Base-by-base conservation (phyloP, 108 stramenopile genomes). In the Cyclotella choctawhatcheeana region DNA sequence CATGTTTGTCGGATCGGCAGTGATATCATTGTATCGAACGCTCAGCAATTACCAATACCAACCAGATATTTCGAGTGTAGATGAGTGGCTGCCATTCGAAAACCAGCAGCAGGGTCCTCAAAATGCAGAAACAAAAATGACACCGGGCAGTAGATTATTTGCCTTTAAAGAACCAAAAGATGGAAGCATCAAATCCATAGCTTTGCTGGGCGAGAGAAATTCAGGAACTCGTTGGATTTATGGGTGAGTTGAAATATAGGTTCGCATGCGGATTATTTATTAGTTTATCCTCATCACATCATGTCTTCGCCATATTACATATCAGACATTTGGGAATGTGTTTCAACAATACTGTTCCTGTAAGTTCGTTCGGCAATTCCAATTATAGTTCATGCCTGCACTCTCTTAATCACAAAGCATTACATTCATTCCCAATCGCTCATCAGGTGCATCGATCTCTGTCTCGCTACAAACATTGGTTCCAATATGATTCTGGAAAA, bases 381-480 rank as follows among this genome's bases (percentile, higher is more conserved):
- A 5, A 2, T 52, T 40, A 44, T n/a, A 3, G 5, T 40, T 51
- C 18, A 30, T 18, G 62, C 32, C 44, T 18, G 32, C 26, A 47
- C 44, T 2, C 25, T 50, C 26, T n/a, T 45, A 3, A 24, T 30
- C 18, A 12, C 44, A 20, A 10, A n/a, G 32, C 27, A 5, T 44
- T 7, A 24, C 29, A 6, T 43, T 3, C 27, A n/a, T n/a, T n/a
- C 37, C 8, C 37, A 40, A 6, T 40, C 37, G 8, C 18, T n/a
- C 4, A n/a, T 4, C 47, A 67, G 77, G 67, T 69, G 3, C 81
- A 66, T 25, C 75, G 85, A 50, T 76, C 82, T 10, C 65, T 95
- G 31, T 85, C 91, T 22, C 85, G 94, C 3, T 93, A 95, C 77
- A 95, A 95, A 71, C 94, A 95, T 53, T 95, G 94, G 94, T 83